Percentiles rank a stretch among this genome's conserved stretches.
Conservation (phyloP, 768 basidiomycete species). For the Phaeotremella skinneri region DNA sequence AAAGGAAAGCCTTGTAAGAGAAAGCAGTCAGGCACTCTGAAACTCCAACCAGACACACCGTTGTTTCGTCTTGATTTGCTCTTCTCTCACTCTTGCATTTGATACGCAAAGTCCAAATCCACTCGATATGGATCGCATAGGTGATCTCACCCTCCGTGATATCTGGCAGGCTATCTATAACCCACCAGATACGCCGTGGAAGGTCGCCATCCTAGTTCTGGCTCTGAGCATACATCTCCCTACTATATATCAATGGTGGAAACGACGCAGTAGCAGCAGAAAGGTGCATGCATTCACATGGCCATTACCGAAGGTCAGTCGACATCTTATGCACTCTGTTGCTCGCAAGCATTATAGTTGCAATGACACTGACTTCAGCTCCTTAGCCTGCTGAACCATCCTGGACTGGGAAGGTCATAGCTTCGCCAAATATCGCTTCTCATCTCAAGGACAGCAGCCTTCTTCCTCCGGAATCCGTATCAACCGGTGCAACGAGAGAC, state of each 20-base stretch:
- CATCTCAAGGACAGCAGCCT: constrained; percentile 27
- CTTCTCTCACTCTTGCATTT: background rate
- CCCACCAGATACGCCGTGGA: constrained; percentile 51
- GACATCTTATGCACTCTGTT: too few species aligned
- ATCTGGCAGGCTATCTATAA: constrained; percentile 37
- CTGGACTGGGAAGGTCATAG: constrained; percentile 35
- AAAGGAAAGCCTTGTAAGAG: too few species aligned
- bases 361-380: constrained; percentile 8
- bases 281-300: constrained; percentile 65
- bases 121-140: background rate
- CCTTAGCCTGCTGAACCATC: constrained; percentile 28
- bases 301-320: constrained; percentile 60
- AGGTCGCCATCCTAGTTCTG: constrained; percentile 68
- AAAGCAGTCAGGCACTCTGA: too few species aligned
- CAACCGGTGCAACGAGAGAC: constrained; percentile 44
- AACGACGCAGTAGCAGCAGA: constrained; percentile 70
- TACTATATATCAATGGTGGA: constrained; percentile 70
- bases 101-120: too few species aligned
- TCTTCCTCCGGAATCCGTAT: constrained; percentile 23
- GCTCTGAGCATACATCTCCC: constrained; percentile 65
- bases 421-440: constrained; percentile 40
- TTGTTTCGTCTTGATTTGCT: too few species aligned
- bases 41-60: too few species aligned
- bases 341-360: too few species aligned
- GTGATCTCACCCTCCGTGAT: constrained; percentile 25